Percentiles rank a stretch among this genome's conserved stretches.
Conservation (phyloP, 768 basidiomycete species). For the Lyophyllum atratum region DNA sequence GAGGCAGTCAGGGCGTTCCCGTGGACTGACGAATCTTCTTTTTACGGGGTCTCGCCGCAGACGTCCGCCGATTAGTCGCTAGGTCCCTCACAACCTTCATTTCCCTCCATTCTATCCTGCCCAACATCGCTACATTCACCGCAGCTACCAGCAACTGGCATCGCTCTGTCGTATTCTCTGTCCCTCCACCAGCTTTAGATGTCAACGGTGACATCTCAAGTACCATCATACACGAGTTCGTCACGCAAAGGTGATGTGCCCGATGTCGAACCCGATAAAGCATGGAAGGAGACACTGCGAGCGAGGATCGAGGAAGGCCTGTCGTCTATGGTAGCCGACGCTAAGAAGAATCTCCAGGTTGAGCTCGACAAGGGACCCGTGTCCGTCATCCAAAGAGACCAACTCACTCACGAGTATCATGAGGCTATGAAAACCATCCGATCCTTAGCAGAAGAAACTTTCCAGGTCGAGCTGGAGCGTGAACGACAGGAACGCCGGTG, state of each 20-base stretch:
- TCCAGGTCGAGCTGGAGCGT: constrained; percentile 40
- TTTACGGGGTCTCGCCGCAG: constrained; percentile 20
- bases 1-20: constrained; percentile 53
- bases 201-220: constrained; percentile 33
- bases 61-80: constrained; percentile 24
- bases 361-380: constrained; percentile 49
- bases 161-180: constrained; percentile 9
- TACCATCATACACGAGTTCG: constrained; percentile 23
- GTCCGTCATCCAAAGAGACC: constrained; percentile 30
- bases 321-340: constrained; percentile 53
- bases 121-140: constrained; percentile 16
- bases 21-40: constrained; percentile 28
- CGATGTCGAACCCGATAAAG: constrained; percentile 52
- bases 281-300: constrained; percentile 51
- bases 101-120: constrained; percentile 4
- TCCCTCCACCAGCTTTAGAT: constrained; percentile 29
- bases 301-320: constrained; percentile 51
- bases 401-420: constrained; percentile 39
- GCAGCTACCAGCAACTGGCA: constrained; percentile 7
- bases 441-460: constrained; percentile 47
- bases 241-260: constrained; percentile 25
- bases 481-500: constrained; percentile 54
- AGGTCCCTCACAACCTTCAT: constrained; percentile 12
- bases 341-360: constrained; percentile 57
- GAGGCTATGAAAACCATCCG: constrained; percentile 46